Conservation (phyloP, 2,329 filamentous ascomycete genomes). For the Fusarium sp. region DNA sequence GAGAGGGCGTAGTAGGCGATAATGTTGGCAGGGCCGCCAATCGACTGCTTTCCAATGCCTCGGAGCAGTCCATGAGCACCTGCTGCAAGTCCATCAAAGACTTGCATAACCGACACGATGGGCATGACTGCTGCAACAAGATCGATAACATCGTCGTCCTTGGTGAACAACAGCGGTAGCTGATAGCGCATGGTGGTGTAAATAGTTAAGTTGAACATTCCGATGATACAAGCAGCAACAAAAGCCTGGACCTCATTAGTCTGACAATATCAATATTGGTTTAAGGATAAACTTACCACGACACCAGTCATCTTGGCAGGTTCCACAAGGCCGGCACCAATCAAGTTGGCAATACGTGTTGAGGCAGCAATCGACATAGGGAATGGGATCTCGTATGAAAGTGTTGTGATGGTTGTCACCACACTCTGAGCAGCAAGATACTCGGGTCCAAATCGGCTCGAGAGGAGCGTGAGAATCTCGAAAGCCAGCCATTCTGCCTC, state of each 20-base stretch:
- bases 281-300: conserved; percentile 62
- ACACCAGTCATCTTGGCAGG: conserved; percentile 83
- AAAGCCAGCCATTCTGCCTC: conserved; percentile 94
- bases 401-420: conserved; percentile 76
- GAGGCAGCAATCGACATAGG: conserved; percentile 87
- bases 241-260: conserved; percentile 57
- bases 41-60: conserved; percentile 85
- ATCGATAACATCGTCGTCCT: conserved; percentile 72
- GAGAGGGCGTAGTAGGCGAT: conserved; percentile 87
- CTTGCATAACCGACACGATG: conserved; percentile 85
- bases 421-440: conserved; percentile 89
- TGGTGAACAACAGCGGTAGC: conserved; percentile 82
- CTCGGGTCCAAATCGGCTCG: conserved; percentile 79
- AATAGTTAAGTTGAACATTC: conserved; percentile 78
- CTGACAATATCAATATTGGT: too few species aligned
- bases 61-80: conserved; percentile 86
- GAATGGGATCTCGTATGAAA: conserved; percentile 93
- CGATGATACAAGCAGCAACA: conserved; percentile 72
- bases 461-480: conserved; percentile 85
- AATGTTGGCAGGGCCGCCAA: conserved; percentile 89
- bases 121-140: conserved; percentile 77
- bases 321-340: conserved; percentile 82
- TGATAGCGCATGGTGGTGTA: conserved; percentile 73
- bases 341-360: conserved; percentile 89
- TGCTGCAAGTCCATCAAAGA: conserved; percentile 83